Evolutionary conservation across 1,139 yeast species (phyloP).

Genomic region (Sugiyamaella novakii): DNA sequence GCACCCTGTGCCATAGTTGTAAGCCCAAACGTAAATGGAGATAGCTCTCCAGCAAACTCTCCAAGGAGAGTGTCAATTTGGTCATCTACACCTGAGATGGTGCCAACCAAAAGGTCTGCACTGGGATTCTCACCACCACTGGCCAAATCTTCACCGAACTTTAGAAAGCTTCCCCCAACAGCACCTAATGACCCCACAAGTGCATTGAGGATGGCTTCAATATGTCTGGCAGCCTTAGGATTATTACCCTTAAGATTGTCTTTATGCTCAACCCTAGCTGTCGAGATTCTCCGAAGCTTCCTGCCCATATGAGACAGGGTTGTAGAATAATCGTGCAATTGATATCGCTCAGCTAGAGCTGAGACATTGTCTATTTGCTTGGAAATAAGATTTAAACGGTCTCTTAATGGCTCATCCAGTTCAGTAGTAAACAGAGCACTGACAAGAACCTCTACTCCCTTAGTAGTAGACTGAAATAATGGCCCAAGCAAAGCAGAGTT

Average conservation of each 20-base stretch:
- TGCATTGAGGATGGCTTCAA: not conserved
- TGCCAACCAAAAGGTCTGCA: slow-evolving; percentile 30
- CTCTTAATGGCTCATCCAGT: slow-evolving; percentile 24
- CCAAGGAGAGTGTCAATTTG: slow-evolving; percentile 39
- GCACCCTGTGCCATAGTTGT: slow-evolving; percentile 34
- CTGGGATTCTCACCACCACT: slow-evolving; percentile 32
- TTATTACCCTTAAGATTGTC: slow-evolving; percentile 12
- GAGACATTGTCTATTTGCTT: slow-evolving; percentile 27
- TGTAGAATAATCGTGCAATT: slow-evolving; percentile 17
- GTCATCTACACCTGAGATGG: slow-evolving; percentile 39
- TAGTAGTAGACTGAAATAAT: slow-evolving; percentile 24
- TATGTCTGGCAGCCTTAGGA: not conserved
- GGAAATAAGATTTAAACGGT: slow-evolving; percentile 25
- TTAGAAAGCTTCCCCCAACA: slow-evolving; percentile 31
- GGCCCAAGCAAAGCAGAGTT: slow-evolving; percentile 36
- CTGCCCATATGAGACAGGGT: slow-evolving; percentile 15
- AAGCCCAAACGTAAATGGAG: slow-evolving; percentile 34
- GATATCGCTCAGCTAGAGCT: slow-evolving; percentile 23
- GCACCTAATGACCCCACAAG: not conserved
- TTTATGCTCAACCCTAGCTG: slow-evolving; percentile 10
- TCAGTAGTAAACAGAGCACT: slow-evolving; percentile 32
- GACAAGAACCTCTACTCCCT: slow-evolving; percentile 26
- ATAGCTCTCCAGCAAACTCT: slow-evolving; percentile 30
- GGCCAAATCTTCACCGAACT: slow-evolving; percentile 26
- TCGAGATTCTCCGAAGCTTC: slow-evolving; percentile 12